These are phyloP conservation scores for Cenchrus fungigraminus DNA, from an alignment of 176 grass and related monocot genomes.

Conservation along the genomic window DNA sequence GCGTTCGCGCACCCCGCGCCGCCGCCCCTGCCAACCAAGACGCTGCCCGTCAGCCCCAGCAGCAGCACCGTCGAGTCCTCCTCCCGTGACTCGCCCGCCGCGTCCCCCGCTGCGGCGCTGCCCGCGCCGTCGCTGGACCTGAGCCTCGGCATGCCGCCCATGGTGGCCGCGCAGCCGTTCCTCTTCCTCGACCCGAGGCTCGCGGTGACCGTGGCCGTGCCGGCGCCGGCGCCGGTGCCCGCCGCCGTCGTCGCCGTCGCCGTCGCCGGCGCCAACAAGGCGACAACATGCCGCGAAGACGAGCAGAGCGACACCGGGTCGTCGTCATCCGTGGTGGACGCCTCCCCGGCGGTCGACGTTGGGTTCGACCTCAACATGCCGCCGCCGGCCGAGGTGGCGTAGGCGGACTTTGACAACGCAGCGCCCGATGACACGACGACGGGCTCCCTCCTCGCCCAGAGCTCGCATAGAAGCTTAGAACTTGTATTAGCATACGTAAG, in stretches of 20 bases:
- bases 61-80: slow-evolving; percentile 87
- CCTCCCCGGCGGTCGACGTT: slow-evolving; percentile 50
- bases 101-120: neutral
- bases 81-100: slow-evolving; percentile 47
- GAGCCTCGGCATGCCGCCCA: slow-evolving; percentile 39
- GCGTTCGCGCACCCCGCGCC: neutral
- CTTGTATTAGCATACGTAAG: slow-evolving; percentile 32
- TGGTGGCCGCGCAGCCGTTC: slow-evolving; percentile 48
- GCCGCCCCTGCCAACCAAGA: neutral
- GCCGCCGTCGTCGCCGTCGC: neutral
- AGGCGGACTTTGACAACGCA: neutral
- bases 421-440: slow-evolving; percentile 30
- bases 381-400: slow-evolving; percentile 59
- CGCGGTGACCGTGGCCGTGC: slow-evolving; percentile 57
- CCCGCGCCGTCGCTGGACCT: slow-evolving; percentile 50
- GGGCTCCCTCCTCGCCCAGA: neutral
- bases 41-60: slow-evolving; percentile 42
- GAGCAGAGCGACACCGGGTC: slow-evolving; percentile 87
- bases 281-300: slow-evolving; percentile 31
- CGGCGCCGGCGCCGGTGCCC: slow-evolving; percentile 28
- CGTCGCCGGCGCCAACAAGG: neutral
- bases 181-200: slow-evolving; percentile 57
- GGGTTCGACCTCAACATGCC: slow-evolving; percentile 79
- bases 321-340: slow-evolving; percentile 75
- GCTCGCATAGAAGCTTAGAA: slow-evolving; percentile 33